Evolutionary conservation across 225 moss, liverwort and hornwort species (phyloP).

Genomic region (Climacium dendroides): DNA sequence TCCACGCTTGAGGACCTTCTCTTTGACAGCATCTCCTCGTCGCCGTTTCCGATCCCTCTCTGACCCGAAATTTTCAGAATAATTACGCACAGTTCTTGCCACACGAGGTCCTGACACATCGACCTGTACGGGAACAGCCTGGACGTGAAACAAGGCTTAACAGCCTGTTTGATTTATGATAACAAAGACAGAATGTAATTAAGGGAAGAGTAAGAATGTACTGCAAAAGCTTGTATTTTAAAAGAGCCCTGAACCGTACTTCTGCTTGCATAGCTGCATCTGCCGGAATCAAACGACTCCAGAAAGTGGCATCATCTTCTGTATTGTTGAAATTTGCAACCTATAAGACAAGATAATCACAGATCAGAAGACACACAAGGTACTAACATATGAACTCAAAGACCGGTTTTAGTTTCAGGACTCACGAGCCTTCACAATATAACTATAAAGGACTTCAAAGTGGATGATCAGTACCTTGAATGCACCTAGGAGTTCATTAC

Average conservation of each 20-base stretch:
- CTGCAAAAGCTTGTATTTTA: background rate
- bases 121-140: slow-evolving; percentile 31
- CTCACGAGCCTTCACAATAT: background rate
- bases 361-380: background rate
- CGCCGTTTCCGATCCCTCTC: slow-evolving; percentile 70
- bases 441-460: background rate
- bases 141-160: slow-evolving; percentile 38
- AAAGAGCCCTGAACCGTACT: slow-evolving; percentile 22
- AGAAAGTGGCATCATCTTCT: slow-evolving; percentile 98
- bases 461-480: slow-evolving; percentile 60
- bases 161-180: slow-evolving; percentile 8
- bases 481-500: slow-evolving; percentile 88
- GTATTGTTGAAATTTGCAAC: slow-evolving; percentile 98
- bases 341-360: slow-evolving; percentile 16
- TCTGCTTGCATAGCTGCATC: slow-evolving; percentile 77
- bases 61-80: slow-evolving; percentile 62
- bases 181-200: background rate
- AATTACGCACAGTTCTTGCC: slow-evolving; percentile 75
- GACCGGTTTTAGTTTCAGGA: background rate
- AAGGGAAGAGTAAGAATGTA: background rate
- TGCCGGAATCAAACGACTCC: slow-evolving; percentile 95
- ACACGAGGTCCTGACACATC: slow-evolving; percentile 63
- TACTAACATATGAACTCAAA: background rate
- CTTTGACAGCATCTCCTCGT: slow-evolving; percentile 64
- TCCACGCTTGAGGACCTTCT: slow-evolving; percentile 61